phyloP scores from a whole-genome alignment of 768 basidiomycete species.

The Tulasnella sp. region DNA sequence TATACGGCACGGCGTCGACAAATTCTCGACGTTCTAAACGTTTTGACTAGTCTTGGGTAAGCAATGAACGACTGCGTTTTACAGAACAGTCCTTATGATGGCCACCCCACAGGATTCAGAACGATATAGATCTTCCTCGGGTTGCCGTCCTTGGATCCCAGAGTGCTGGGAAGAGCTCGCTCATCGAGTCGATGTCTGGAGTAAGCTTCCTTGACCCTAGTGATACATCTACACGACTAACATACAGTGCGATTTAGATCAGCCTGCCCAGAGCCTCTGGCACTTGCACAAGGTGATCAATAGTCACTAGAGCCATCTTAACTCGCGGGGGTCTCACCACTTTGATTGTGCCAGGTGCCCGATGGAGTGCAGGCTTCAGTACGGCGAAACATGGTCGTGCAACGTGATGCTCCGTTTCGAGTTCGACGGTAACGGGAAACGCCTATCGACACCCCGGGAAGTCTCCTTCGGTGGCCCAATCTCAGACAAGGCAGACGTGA shows the following conservation, averaged over 20 bases:
- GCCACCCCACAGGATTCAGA: constrained; percentile 15
- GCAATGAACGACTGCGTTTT: not conserved
- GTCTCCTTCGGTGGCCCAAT: constrained; percentile 23
- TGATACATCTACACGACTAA: no score
- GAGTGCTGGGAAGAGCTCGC: constrained; percentile 70
- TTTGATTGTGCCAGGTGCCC: constrained; percentile 35
- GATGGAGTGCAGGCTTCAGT: constrained; percentile 38
- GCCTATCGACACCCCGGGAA: constrained; percentile 24
- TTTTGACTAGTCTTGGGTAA: not conserved
- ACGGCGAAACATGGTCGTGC: constrained; percentile 35
- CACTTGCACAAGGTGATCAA: constrained; percentile 62
- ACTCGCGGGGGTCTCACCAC: no score
- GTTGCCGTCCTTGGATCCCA: constrained; percentile 74
- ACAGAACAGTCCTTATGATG: no score
- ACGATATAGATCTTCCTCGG: constrained; percentile 65
- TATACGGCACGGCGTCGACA: not conserved
- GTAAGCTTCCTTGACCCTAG: constrained; percentile 6
- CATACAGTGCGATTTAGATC: constrained; percentile 38
- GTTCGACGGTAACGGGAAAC: constrained; percentile 30
- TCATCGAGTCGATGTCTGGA: constrained; percentile 67
- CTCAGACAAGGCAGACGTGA: constrained; percentile 24
- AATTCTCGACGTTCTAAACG: constrained; percentile 6
- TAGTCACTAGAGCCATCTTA: not conserved
- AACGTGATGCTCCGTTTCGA: constrained; percentile 36
- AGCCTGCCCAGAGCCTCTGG: constrained; percentile 64